A percentile compares a stretch with the other conserved stretches of the same genome.
Conservation (phyloP, 371 early-diverging fungal genomes). For the Mucor circinelloides region DNA sequence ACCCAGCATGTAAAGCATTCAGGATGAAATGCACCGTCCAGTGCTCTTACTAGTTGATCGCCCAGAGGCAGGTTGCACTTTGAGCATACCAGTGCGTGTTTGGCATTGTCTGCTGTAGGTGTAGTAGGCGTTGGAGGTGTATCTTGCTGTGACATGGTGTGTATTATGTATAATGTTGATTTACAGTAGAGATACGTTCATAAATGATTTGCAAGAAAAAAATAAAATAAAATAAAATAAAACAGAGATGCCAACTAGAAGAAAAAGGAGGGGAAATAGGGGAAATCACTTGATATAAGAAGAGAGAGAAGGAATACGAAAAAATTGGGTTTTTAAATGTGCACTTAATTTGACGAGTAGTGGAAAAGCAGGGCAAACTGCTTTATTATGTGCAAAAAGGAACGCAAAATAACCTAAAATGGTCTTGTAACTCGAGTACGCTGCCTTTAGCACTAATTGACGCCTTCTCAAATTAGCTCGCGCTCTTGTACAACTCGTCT, state of each 20-base stretch:
- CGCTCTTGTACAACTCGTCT: neutral
- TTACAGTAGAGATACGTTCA: neutral
- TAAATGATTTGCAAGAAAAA: neutral
- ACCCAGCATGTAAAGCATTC: constrained; percentile 96
- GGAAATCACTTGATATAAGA: neutral
- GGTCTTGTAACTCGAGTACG: constrained; percentile 18
- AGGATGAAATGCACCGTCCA: constrained; percentile 92
- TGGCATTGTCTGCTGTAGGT: constrained; percentile 10
- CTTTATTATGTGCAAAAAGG: constrained; percentile 17
- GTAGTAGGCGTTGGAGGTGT: neutral
- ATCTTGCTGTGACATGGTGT: neutral
- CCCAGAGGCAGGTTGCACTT: constrained; percentile 87
- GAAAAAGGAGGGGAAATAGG: constrained; percentile 4
- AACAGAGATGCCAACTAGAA: neutral
- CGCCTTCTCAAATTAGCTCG: neutral
- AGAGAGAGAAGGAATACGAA: constrained; percentile 6
- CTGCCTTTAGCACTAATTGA: neutral
- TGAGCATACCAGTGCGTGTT: constrained; percentile 82
- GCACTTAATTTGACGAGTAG: neutral
- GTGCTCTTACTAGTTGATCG: constrained; percentile 91
- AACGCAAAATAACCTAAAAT: constrained; percentile 24
- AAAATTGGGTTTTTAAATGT: neutral
- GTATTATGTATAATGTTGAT: neutral
- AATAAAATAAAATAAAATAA: neutral
- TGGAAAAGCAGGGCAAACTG: neutral